Conservation (phyloP, 2,329 filamentous ascomycete species). For the Penicillium sp. region DNA sequence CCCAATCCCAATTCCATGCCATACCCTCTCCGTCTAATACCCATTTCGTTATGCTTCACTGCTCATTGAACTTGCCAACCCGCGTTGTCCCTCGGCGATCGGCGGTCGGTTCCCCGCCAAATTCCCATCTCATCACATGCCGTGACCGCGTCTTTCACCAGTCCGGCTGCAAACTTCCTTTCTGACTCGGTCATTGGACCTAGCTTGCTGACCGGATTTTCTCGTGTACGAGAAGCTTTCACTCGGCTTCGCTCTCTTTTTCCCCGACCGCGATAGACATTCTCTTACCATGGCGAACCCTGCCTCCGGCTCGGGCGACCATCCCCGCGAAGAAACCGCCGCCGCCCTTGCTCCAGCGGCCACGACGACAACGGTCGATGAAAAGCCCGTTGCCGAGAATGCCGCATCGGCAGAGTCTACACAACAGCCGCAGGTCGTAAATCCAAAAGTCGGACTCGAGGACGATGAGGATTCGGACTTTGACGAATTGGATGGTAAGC, state of each 20-base stretch:
- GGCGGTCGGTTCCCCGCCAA: slow-evolving; percentile 38
- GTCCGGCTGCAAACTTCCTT: background rate
- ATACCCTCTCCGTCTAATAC: background rate
- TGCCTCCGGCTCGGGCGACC: slow-evolving; percentile 11
- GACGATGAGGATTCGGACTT: slow-evolving; percentile 88
- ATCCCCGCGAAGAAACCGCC: slow-evolving; percentile 5
- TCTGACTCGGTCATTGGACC: slow-evolving; percentile 1
- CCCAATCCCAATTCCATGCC: background rate
- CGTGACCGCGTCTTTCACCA: slow-evolving; percentile 9
- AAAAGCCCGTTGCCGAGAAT: background rate
- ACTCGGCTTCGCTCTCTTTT: background rate
- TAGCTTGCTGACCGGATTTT: slow-evolving; percentile 1
- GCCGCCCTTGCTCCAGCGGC: background rate
- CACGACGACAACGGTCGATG: background rate
- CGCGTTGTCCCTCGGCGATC: slow-evolving; percentile 32
- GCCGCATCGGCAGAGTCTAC: slow-evolving; percentile 9
- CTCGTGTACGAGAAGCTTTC: slow-evolving; percentile 4
- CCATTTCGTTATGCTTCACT: background rate
- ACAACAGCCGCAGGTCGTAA: slow-evolving; percentile 14
- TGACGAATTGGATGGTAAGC: slow-evolving; percentile 85
- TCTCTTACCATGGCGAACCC: background rate
- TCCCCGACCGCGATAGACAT: background rate
- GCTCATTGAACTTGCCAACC: slow-evolving; percentile 8
- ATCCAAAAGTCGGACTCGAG: slow-evolving; percentile 40
- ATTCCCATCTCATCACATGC: slow-evolving; percentile 33